These are phyloP conservation scores for Aspergillus latus DNA, from an alignment of 2,329 filamentous ascomycete genomes.

Conservation along the genomic window DNA sequence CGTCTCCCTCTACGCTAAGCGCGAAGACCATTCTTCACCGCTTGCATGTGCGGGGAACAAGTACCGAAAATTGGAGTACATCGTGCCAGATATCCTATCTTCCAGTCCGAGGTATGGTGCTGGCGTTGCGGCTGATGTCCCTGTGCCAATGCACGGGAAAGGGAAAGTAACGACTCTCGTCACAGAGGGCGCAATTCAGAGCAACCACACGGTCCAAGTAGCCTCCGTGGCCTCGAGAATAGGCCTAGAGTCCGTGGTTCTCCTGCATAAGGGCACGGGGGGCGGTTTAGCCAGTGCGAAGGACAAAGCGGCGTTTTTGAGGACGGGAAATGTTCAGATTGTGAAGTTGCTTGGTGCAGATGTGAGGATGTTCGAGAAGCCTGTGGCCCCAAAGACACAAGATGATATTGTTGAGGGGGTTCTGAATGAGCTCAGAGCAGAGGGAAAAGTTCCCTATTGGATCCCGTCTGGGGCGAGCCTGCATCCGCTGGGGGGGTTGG, in stretches of 20 bases:
- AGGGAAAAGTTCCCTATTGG: slow-evolving; percentile 31
- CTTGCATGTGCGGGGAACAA: slow-evolving; percentile 39
- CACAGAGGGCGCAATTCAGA: slow-evolving; percentile 39
- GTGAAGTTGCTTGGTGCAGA: slow-evolving; percentile 34
- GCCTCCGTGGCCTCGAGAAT: slow-evolving; percentile 31
- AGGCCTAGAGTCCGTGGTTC: slow-evolving; percentile 26
- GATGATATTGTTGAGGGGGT: slow-evolving; percentile 38
- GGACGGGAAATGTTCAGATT: slow-evolving; percentile 32
- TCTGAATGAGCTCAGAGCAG: slow-evolving; percentile 24
- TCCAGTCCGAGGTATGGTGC: neutral
- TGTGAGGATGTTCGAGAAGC: slow-evolving; percentile 49
- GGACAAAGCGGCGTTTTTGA: slow-evolving; percentile 23
- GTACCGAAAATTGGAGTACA: slow-evolving; percentile 41
- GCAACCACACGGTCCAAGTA: slow-evolving; percentile 41
- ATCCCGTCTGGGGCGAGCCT: slow-evolving; percentile 38
- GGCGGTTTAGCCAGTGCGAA: slow-evolving; percentile 23
- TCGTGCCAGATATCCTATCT: slow-evolving; percentile 35
- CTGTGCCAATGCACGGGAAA: slow-evolving; percentile 8
- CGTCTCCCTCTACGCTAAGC: slow-evolving; percentile 33
- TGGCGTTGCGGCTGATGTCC: neutral
- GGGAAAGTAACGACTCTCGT: slow-evolving; percentile 30
- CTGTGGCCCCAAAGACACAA: slow-evolving; percentile 1
- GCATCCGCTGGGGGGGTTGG: slow-evolving; percentile 35
- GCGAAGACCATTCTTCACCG: slow-evolving; percentile 39
- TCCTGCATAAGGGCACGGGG: slow-evolving; percentile 32